Evolutionary conservation across 495 filamentous ascomycete genomes (phyloP).

Genomic region (Podospora sp.): DNA sequence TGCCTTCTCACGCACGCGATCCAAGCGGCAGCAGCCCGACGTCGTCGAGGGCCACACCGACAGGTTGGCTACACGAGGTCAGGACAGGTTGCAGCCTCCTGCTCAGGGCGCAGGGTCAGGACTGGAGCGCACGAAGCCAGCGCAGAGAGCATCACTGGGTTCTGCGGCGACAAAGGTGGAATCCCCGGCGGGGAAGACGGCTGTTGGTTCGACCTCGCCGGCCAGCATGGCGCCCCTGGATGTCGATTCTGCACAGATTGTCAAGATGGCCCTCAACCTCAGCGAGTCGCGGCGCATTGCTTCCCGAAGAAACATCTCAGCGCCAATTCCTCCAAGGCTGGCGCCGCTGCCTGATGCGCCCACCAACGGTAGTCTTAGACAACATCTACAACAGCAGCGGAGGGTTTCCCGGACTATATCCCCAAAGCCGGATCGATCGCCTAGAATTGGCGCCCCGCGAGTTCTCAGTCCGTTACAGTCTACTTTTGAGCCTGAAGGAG

Average conservation of each 20-base stretch:
- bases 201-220: slow-evolving; percentile 26
- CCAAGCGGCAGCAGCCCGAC: slow-evolving; percentile 22
- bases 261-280: slow-evolving; percentile 84
- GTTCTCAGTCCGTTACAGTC: slow-evolving; percentile 48
- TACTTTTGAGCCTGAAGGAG: slow-evolving; percentile 43
- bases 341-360: slow-evolving; percentile 45
- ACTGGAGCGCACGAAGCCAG: not conserved
- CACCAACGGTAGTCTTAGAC: slow-evolving; percentile 59
- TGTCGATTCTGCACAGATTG: slow-evolving; percentile 80
- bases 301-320: slow-evolving; percentile 55
- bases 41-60: slow-evolving; percentile 21
- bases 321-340: slow-evolving; percentile 50
- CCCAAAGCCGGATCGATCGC: slow-evolving; percentile 52
- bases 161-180: slow-evolving; percentile 25
- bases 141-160: slow-evolving; percentile 19
- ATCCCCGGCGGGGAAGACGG: slow-evolving; percentile 26
- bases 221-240: slow-evolving; percentile 49
- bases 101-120: slow-evolving; percentile 3
- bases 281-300: slow-evolving; percentile 78
- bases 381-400: slow-evolving; percentile 68
- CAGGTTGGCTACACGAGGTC: slow-evolving; percentile 8
- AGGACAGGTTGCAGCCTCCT: slow-evolving; percentile 16
- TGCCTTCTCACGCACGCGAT: slow-evolving; percentile 4
- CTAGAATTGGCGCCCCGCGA: slow-evolving; percentile 37
- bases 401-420: slow-evolving; percentile 60